phyloP scores from a whole-genome alignment of 257 asterid species.

The Solanum chmielewskii region DNA sequence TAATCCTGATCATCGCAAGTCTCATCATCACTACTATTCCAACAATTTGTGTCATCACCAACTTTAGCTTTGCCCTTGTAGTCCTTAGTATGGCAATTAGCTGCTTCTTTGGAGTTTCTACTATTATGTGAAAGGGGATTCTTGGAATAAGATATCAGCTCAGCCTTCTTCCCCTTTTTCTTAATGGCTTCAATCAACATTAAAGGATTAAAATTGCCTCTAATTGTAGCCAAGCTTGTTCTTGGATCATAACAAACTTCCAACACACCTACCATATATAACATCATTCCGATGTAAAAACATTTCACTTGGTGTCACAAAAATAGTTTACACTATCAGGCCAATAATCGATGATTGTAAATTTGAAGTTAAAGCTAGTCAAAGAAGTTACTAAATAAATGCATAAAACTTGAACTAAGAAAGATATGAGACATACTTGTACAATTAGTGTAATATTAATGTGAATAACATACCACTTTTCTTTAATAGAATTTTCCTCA shows the following conservation, averaged over 20 bases:
- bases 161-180: neutral
- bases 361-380: neutral
- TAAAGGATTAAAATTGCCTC: neutral
- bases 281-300: neutral
- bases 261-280: neutral
- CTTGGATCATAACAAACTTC: neutral
- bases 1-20: neutral
- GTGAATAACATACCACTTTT: neutral
- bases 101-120: neutral
- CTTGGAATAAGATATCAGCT: neutral
- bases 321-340: neutral
- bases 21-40: neutral
- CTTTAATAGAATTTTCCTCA: neutral
- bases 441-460: neutral
- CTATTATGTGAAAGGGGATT: neutral
- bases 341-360: neutral
- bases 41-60: neutral
- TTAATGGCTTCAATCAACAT: neutral
- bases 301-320: neutral
- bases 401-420: neutral
- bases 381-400: too few relatives aligned
- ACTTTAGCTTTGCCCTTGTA: neutral
- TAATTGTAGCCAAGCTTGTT: neutral
- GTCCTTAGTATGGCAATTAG: neutral
- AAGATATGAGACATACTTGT: neutral